Percentiles rank a stretch among this genome's conserved stretches.
These are phyloP conservation scores for Pythium sukuiense DNA, from an alignment of 352 stramenopile genomes.

Conservation along the genomic window DNA sequence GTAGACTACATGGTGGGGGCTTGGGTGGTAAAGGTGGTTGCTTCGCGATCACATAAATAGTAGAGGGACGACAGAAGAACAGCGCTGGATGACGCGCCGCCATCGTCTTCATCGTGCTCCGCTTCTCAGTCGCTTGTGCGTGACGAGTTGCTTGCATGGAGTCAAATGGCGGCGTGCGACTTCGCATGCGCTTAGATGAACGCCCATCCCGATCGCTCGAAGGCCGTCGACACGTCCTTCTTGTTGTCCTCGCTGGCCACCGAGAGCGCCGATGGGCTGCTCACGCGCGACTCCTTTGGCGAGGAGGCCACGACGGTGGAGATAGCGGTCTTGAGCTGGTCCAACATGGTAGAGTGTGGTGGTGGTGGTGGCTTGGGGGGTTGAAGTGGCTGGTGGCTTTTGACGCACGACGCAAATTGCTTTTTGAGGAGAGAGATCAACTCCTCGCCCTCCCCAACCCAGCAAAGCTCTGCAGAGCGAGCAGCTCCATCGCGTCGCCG, in stretches of 20 bases:
- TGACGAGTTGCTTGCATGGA: too few relatives aligned
- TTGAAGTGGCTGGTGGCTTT: background rate
- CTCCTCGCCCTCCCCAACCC: background rate
- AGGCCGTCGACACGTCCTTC: constrained; percentile 63
- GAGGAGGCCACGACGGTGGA: constrained; percentile 34
- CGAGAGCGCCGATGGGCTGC: constrained; percentile 26
- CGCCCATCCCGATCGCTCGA: constrained; percentile 73
- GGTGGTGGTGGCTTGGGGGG: background rate
- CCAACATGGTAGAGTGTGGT: constrained; percentile 42
- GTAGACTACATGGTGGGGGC: constrained; percentile 4
- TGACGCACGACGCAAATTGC: constrained; percentile 19
- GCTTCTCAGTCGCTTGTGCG: background rate
- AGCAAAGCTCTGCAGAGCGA: background rate
- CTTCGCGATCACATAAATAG: constrained; percentile 7
- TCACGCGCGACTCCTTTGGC: constrained; percentile 44
- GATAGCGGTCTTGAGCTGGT: constrained; percentile 75
- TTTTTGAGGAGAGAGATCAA: constrained; percentile 2
- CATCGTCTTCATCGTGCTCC: background rate
- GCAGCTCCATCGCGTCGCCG: background rate
- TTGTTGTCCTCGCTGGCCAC: constrained; percentile 35
- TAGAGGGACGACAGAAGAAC: constrained; percentile 1
- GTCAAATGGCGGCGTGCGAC: background rate
- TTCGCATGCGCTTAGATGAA: constrained; percentile 51
- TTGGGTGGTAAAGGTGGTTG: background rate
- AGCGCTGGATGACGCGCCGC: too few relatives aligned